These are phyloP conservation scores for Zymoseptoria tritici DNA, from an alignment of 2,329 filamentous ascomycete species.

Conservation along the genomic window DNA sequence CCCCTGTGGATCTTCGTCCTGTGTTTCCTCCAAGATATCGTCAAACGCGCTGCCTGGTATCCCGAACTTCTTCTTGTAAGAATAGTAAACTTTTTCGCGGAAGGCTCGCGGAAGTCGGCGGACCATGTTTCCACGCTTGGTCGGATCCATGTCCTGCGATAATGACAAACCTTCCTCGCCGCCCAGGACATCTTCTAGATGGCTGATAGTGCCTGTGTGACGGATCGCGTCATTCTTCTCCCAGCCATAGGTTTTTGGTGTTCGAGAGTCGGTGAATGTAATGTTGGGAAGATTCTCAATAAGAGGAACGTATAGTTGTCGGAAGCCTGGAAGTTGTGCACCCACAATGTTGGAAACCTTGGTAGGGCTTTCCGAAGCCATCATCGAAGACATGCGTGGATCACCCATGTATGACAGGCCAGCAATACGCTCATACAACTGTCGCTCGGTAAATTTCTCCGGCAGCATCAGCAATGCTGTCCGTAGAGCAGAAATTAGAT, in stretches of 20 bases:
- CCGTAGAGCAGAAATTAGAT: slow-evolving; percentile 83
- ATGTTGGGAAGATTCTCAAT: slow-evolving; percentile 88
- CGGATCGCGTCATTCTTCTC: slow-evolving; percentile 32
- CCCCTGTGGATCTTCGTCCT: slow-evolving; percentile 57
- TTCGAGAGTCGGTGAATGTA: slow-evolving; percentile 60
- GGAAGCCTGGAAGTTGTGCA: slow-evolving; percentile 85
- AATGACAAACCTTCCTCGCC: slow-evolving; percentile 60
- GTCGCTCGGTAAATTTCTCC: slow-evolving; percentile 71
- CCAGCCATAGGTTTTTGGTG: slow-evolving; percentile 38
- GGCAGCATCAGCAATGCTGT: slow-evolving; percentile 83
- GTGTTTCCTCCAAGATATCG: slow-evolving; percentile 70
- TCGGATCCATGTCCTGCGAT: slow-evolving; percentile 84
- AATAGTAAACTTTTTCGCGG: slow-evolving; percentile 83
- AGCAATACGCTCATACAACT: slow-evolving; percentile 86
- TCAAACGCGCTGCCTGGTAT: slow-evolving; percentile 80
- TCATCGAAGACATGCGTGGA: slow-evolving; percentile 77
- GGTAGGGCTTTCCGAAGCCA: slow-evolving; percentile 66
- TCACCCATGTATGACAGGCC: slow-evolving; percentile 92
- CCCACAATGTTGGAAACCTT: slow-evolving; percentile 93
- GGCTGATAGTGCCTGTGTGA: slow-evolving; percentile 31
- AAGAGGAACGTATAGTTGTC: slow-evolving; percentile 80
- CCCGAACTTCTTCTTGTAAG: slow-evolving; percentile 83
- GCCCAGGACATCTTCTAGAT: slow-evolving; percentile 48
- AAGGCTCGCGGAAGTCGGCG: slow-evolving; percentile 80
- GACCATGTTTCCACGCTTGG: slow-evolving; percentile 92